Evolutionary conservation across 1,284 basidiomycete species (phyloP), one percentile per base, ranked within the genome.

Genomic region (Stygiomarasmius scandens): DNA sequence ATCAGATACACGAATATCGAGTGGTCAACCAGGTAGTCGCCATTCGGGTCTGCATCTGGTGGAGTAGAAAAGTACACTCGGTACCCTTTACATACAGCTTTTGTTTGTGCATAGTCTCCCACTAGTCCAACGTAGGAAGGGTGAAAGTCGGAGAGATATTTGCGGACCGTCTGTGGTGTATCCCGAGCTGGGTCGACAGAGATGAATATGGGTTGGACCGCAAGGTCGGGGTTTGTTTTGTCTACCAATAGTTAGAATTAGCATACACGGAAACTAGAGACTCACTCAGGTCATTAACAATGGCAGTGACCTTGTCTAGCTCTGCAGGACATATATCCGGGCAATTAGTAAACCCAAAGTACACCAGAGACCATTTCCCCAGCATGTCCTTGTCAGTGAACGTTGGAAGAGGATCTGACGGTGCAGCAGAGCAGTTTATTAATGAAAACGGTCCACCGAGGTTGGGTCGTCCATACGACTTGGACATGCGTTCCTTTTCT

Each of bases 321-420:
- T 99, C 96, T 61, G 97, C 94, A 1, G 96, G 96, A 71, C 96
- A 99, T 60, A 99, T 98, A 74, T 99, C 97, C 2, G 96, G 97
- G 72, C 95, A 97, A 74, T 97, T 95, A 29, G 95, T 95, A 77
- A 97, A 97, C 12, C 95, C 95, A 74, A 98, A 98, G 77, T 99
- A 99, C 56, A 99, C 88, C 62, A 99, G 77, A 38, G 83, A 92
- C 89, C 89, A 90, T 80, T 93, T 89, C 57, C 93, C 94, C 24
- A 90, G 74, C 52, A 99, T 77, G 69, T 98, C 86, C 58, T 92
- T 76, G 51, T 98, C 89, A 0, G 93, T 92, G 74, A 96, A 96
- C 78, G 56, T 84, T 86, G 22, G 83, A 69, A 24, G 20, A 5
- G 5, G 16, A 19, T 36, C 47, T 2, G 34, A 34, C 29, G 27